Percentiles rank a stretch among this genome's conserved stretches.
phyloP scores from a whole-genome alignment of 1,284 basidiomycete species.

The Malassezia equina region DNA sequence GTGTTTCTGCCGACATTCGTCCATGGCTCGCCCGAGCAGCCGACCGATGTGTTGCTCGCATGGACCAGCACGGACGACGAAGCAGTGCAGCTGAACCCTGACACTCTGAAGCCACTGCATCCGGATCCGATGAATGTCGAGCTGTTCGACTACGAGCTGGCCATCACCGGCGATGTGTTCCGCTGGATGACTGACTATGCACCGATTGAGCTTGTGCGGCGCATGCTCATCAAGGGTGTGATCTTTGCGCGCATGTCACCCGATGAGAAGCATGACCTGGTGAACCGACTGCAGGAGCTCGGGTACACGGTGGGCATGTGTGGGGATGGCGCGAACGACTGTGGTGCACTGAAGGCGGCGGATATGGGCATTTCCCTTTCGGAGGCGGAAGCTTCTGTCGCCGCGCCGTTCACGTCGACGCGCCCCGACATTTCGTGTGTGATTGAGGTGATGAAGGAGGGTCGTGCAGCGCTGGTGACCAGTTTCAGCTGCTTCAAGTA shows the following conservation, averaged over 20 bases:
- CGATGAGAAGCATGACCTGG: slow-evolving; percentile 97
- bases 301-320: slow-evolving; percentile 98
- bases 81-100: slow-evolving; percentile 71
- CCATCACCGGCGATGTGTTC: slow-evolving; percentile 92
- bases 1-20: slow-evolving; percentile 78
- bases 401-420: slow-evolving; percentile 89
- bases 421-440: slow-evolving; percentile 93
- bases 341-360: slow-evolving; percentile 93
- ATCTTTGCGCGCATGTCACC: slow-evolving; percentile 98
- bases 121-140: slow-evolving; percentile 37
- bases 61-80: slow-evolving; percentile 91
- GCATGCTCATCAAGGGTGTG: slow-evolving; percentile 88
- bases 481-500: slow-evolving; percentile 98
- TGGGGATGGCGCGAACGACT: slow-evolving; percentile 97
- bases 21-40: slow-evolving; percentile 13
- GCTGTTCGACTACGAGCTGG: slow-evolving; percentile 76
- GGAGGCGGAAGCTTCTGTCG: slow-evolving; percentile 97
- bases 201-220: slow-evolving; percentile 59
- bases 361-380: slow-evolving; percentile 94
- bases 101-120: slow-evolving; percentile 58
- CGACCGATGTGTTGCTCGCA: slow-evolving; percentile 56
- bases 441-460: slow-evolving; percentile 80
- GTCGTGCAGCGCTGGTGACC: slow-evolving; percentile 85
- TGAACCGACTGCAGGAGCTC: slow-evolving; percentile 80
- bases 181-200: slow-evolving; percentile 97